Evolutionary conservation across 192 early-diverging fungal genomes (phyloP), one percentile per base, ranked within the genome.

Genomic region (Podochytrium sp.): DNA sequence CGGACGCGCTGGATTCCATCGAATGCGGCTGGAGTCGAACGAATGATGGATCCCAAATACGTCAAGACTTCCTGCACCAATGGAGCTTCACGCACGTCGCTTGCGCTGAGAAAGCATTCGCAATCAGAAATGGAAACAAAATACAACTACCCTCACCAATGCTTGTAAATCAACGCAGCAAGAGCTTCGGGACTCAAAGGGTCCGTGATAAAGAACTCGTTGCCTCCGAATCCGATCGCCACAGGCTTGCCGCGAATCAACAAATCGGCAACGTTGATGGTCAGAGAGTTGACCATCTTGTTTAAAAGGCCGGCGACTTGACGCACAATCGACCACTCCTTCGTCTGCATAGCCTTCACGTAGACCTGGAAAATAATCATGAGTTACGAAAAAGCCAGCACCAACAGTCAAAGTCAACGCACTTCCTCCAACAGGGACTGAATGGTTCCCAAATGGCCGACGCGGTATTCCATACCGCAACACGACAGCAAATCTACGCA

Each of bases 51-150:
- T 2, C 92, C 92, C 10, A 93, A 79, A 59, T 91, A 93, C 18
- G 90, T 93, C 25, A 95, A 80, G 27, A 95, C 83, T 83, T 95
- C 94, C 61, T 94, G 92, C 0, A 94, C 91, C 0, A 95, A 81
- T 2, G 92, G 90, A 0, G 89, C 92, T 65, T 95, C 94, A 43
- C 94, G 90, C 1, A 91, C 86, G 76, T 95, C 93, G 65, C 90
- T 91, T 50, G 81, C 83, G 73, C 86, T 87, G 50, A 47, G 20
- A n/a, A n/a, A n/a, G n/a, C n/a, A n/a, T n/a, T n/a, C n/a, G n/a
- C n/a, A n/a, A n/a, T n/a, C 20, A 47, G 43, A 47, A 47, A 12
- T 47, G 10, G 43, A 20, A 47, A 12, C 43, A 47, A 20, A 12
- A 47, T 12, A 47, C 43, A 47, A 47, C 43, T 12, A 47, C 14